Evolutionary conservation across 1,284 basidiomycete species (phyloP).

Genomic region (Pseudozyma pruni): DNA sequence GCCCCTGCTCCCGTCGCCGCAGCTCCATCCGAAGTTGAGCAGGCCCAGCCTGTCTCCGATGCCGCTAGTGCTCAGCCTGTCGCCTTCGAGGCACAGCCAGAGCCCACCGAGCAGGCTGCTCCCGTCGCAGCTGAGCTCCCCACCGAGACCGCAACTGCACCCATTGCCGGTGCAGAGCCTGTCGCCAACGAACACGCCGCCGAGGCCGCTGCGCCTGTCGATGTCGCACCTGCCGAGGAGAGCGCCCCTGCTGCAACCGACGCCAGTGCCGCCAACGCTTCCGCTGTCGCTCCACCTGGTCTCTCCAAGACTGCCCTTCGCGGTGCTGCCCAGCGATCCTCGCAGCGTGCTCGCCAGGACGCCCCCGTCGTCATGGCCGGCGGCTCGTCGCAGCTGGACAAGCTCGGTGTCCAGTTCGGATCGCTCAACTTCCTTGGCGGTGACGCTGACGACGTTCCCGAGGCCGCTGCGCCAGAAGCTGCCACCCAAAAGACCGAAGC

Average conservation of each 20-base stretch:
- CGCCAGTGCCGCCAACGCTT: constrained; percentile 10
- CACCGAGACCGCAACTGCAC: constrained; percentile 10
- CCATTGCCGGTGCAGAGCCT: constrained; percentile 11
- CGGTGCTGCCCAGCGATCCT: constrained; percentile 41
- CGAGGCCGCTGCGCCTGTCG: constrained; percentile 21
- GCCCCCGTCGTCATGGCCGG: constrained; percentile 66
- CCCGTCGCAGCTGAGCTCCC: constrained; percentile 9
- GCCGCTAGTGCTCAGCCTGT: constrained; percentile 12
- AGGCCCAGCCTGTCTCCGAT: constrained; percentile 13
- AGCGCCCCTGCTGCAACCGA: constrained; percentile 19
- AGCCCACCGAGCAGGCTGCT: constrained; percentile 4
- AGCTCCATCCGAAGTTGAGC: constrained; percentile 11
- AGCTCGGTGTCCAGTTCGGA: constrained; percentile 65
- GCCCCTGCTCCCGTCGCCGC: constrained; percentile 12
- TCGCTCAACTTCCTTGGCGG: constrained; percentile 64
- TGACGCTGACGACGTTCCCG: constrained; percentile 44
- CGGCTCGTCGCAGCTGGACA: constrained; percentile 60
- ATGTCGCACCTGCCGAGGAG: constrained; percentile 30
- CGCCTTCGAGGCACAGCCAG: constrained; percentile 19
- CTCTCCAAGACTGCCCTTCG: constrained; percentile 50
- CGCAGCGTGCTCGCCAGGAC: constrained; percentile 63
- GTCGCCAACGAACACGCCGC: constrained; percentile 5
- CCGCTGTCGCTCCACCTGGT: constrained; percentile 36
- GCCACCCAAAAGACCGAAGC: constrained; percentile 8
- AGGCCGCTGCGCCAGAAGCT: constrained; percentile 16